Base-by-base conservation (phyloP, 2,329 filamentous ascomycete genomes). In the Bipolaris bicolor region DNA sequence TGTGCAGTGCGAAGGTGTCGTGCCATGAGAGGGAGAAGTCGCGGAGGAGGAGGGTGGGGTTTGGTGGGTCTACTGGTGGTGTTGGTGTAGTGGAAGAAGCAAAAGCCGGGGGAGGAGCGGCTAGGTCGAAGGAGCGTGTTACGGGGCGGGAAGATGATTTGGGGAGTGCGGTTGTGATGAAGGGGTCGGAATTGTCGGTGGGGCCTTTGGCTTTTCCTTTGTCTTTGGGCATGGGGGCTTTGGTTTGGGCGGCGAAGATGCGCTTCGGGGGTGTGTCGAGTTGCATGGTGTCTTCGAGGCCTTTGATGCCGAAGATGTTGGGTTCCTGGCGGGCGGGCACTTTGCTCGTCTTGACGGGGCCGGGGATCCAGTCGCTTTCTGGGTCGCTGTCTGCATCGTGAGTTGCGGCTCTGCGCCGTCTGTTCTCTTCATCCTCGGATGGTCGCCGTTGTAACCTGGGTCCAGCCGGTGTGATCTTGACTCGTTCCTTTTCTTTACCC, bases 311-410 rank as follows among this genome's bases (percentile, higher is more conserved):
- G 31, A 75, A 69, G 36, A 72, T 63, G 52, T 75, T 74, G 36
- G 61, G 60, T 10, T 63, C 61, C n/a, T 46, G 55, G 9, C 61
- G 54, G 7, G 62, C 46, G n/a, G 59, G 13, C 0, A 37, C 44
- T 24, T 71, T 69, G 1, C 57, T 55, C 2, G 63, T 49, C 18
- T 64, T 64, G 9, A 63, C 57, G 3, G 70, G 73, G 0, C 70
- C 71, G 7, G 74, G 71, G 11, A 77, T 75, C 71, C 74, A 77
- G 49, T 77, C 75, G 31, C 64, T 72, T 55, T 74, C 73, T 3
- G 70, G 66, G 33, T 73, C 72, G 26, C 70, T 74, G 29, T 72
- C 69, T 1, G 52, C 57, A 20, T 73, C 71, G 5, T 58, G 53
- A 2, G 65, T 67, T 7, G 60, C 60, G 11, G 64, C 67, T 37